Evolutionary conservation across 2,329 filamentous ascomycete species (phyloP).

Genomic region (Neonectria magnoliae): DNA sequence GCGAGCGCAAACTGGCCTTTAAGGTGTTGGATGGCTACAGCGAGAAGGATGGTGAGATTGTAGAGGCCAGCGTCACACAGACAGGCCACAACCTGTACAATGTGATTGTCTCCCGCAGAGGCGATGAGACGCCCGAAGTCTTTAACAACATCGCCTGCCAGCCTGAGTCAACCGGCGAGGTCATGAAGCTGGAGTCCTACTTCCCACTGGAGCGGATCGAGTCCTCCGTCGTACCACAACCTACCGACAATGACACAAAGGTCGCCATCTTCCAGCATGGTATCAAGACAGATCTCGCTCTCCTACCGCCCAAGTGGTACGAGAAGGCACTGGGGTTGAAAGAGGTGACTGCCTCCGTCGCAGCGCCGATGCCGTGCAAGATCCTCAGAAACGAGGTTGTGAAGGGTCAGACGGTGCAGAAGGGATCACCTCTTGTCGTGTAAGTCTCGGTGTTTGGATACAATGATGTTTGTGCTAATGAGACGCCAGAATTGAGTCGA

Average conservation of each 20-base stretch:
- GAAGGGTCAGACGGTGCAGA: constrained; percentile 83
- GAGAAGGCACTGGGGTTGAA: constrained; percentile 88
- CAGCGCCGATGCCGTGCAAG: constrained; percentile 98
- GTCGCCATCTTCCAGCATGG: constrained; percentile 82
- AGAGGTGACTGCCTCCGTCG: constrained; percentile 82
- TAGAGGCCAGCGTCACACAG: constrained; percentile 62
- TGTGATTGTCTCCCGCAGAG: constrained; percentile 56
- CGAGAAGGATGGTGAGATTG: constrained; percentile 71
- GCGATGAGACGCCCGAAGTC: constrained; percentile 48
- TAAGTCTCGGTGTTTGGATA: constrained; percentile 53
- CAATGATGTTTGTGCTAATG: constrained; percentile 38
- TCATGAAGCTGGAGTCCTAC: constrained; percentile 60
- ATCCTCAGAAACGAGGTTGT: constrained; percentile 88
- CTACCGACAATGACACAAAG: constrained; percentile 63
- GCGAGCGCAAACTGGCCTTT: constrained; percentile 61
- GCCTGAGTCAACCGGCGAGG: constrained; percentile 41
- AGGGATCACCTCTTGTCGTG: constrained; percentile 88
- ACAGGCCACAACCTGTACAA: constrained; percentile 58
- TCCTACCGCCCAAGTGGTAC: constrained; percentile 79
- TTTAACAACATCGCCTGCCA: constrained; percentile 60
- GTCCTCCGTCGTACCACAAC: constrained; percentile 76
- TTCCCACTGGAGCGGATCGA: constrained; percentile 84
- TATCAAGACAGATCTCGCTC: constrained; percentile 65
- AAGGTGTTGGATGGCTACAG: constrained; percentile 69
- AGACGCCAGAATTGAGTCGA: constrained; percentile 74